phyloP scores from a whole-genome alignment of 495 filamentous ascomycete genomes.

The Hypoxylon fuscum region DNA sequence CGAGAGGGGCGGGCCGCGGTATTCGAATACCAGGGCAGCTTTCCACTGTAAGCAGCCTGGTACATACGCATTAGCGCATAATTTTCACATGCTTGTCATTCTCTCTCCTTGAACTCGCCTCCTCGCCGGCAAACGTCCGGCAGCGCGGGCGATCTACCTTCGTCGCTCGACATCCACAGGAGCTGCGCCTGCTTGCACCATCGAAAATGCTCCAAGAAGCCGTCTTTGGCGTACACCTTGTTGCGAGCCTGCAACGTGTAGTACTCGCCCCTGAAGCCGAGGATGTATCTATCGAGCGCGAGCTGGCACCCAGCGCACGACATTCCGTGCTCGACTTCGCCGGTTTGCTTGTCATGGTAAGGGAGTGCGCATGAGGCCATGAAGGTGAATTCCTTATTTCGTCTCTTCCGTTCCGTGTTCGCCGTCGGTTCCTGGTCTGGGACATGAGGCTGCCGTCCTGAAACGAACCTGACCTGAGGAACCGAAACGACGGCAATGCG shows the following conservation, averaged over 20 bases:
- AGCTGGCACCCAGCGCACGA: constrained; percentile 55
- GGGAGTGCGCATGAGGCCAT: constrained; percentile 51
- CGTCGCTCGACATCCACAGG: constrained; percentile 47
- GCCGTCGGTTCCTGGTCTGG: too few species aligned
- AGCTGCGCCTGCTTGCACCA: constrained; percentile 57
- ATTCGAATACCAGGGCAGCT: too few species aligned
- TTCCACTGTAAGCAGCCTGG: too few species aligned
- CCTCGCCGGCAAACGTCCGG: too few species aligned
- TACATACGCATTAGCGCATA: too few species aligned
- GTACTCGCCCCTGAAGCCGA: constrained; percentile 38
- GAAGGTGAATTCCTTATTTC: constrained; percentile 47
- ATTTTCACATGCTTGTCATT: too few species aligned
- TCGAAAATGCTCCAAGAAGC: constrained; percentile 51
- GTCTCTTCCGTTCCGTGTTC: constrained; percentile 32
- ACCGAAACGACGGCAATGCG: constrained; percentile 47
- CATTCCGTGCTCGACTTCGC: constrained; percentile 46
- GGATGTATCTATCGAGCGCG: constrained; percentile 47
- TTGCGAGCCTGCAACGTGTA: constrained; percentile 45
- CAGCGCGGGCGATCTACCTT: too few species aligned
- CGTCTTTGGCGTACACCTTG: constrained; percentile 39
- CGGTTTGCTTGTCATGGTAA: constrained; percentile 50
- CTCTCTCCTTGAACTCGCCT: too few species aligned
- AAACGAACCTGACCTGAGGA: constrained; percentile 43
- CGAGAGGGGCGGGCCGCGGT: too few species aligned
- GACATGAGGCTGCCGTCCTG: constrained; percentile 31